Evolutionary conservation across 1,139 yeast species (phyloP).

Genomic region (Candida pseudoviswanathii): DNA sequence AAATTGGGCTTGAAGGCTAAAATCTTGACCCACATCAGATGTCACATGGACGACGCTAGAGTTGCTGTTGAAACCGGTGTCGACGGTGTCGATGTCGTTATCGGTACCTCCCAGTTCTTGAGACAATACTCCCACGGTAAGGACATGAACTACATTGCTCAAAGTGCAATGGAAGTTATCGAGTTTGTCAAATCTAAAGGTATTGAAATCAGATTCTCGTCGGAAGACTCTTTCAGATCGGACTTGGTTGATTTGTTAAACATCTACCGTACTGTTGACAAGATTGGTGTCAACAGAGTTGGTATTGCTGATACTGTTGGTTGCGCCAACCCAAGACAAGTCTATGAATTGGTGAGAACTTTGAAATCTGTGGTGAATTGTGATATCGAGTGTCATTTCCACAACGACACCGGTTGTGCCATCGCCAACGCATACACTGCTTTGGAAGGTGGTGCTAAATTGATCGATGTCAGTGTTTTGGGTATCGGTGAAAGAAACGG

Average conservation of each 20-base stretch:
- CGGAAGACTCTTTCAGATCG: constrained; percentile 97
- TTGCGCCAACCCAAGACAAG: constrained; percentile 98
- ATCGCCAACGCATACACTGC: constrained; percentile 98
- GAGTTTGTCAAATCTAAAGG: constrained; percentile 97
- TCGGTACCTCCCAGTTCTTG: constrained; percentile 94
- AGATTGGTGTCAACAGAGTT: constrained; percentile 97
- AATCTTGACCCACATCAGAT: constrained; percentile 88
- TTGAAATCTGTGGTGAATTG: constrained; percentile 92
- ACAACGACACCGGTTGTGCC: constrained; percentile 98
- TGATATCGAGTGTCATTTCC: constrained; percentile 98
- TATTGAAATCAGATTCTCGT: constrained; percentile 93
- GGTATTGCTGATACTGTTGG: constrained; percentile 99
- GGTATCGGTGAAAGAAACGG: constrained; percentile 99
- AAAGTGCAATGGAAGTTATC: constrained; percentile 94
- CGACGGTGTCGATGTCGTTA: constrained; percentile 98
- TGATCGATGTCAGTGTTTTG: constrained; percentile 92
- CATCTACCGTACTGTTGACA: constrained; percentile 95
- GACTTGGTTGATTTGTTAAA: constrained; percentile 93
- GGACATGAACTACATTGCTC: constrained; percentile 98
- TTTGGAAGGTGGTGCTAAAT: constrained; percentile 94
- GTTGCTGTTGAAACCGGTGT: constrained; percentile 98
- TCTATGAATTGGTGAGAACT: constrained; percentile 92
- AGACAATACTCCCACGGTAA: constrained; percentile 97
- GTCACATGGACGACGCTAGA: constrained; percentile 98
- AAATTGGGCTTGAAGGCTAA: constrained; percentile 95